These are phyloP conservation scores for Fraxinus dipetala DNA, from an alignment of 305 asterid genomes.

Conservation along the genomic window DNA sequence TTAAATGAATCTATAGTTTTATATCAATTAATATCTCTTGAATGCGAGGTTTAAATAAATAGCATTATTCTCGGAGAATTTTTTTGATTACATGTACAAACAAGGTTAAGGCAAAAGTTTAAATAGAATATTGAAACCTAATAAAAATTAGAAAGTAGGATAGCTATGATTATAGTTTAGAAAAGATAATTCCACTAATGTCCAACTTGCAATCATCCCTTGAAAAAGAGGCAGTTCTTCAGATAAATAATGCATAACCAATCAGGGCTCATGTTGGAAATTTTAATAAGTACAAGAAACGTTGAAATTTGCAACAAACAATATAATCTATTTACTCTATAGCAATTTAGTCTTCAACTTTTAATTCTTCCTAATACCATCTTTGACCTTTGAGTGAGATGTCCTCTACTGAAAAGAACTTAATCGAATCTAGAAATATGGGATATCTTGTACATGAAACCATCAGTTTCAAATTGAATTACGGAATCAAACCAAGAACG, in stretches of 20 bases:
- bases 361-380: neutral
- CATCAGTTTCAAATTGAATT: neutral
- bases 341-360: neutral
- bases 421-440: no score
- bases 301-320: neutral
- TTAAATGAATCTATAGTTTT: no score
- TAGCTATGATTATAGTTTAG: neutral
- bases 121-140: neutral
- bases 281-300: neutral
- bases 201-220: neutral
- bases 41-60: no score
- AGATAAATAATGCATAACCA: neutral
- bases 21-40: neutral
- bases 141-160: neutral
- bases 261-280: neutral
- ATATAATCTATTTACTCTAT: neutral
- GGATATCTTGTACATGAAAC: neutral
- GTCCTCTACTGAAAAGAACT: neutral
- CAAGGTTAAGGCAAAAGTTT: neutral
- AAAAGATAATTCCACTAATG: neutral
- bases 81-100: neutral
- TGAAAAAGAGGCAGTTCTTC: neutral
- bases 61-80: neutral
- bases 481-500: neutral
- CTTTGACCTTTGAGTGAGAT: neutral